Evolutionary conservation across 768 basidiomycete species (phyloP), one percentile per base, ranked within the genome.

Genomic region (Amanita polypyramis): DNA sequence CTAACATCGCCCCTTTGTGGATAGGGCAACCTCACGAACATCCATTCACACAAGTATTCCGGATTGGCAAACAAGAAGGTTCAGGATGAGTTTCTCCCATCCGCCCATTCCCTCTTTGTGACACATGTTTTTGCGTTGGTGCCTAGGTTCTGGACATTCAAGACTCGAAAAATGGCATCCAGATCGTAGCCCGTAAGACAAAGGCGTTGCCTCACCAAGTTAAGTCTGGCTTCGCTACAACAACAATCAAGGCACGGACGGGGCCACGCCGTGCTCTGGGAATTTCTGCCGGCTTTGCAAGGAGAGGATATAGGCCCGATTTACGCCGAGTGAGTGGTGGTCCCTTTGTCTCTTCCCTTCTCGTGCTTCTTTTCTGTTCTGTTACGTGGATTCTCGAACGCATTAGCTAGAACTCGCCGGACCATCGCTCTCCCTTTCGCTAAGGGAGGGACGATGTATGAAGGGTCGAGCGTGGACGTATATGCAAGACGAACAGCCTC

Each of bases 11-110:
- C 15, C 19, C 20, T 45, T 5, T 34, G n/a, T 10, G 14, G n/a
- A 49, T 51, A 90, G 89, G 91, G 87, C 56, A 91, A 91, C 71
- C 79, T 92, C 64, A 72, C 75, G 51, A 92, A 87, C 72, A 58
- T 90, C 55, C 85, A 93, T 73, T 93, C 91, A n/a, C 75, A 77
- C 76, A 95, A 94, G 63, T 92, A 76, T 74, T 95, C 91, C 51
- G 90, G 91, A 50, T 71, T 94, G 51, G 80, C 85, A 60, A 93
- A 94, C 75, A 54, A 72, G 59, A 92, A 85, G 80, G 86, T 84
- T 49, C 51, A 65, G 4, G 34, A n/a, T 25, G 5, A 21, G 5
- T 12, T 36, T 20, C 21, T 20, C 23, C 17, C 23, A 14, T 14
- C 34, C 7, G 17, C n/a, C 6, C 7, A 20, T 4, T 20, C 14